phyloP scores from a whole-genome alignment of 2,329 filamentous ascomycete species.

The Ceratocystis huliohia region DNA sequence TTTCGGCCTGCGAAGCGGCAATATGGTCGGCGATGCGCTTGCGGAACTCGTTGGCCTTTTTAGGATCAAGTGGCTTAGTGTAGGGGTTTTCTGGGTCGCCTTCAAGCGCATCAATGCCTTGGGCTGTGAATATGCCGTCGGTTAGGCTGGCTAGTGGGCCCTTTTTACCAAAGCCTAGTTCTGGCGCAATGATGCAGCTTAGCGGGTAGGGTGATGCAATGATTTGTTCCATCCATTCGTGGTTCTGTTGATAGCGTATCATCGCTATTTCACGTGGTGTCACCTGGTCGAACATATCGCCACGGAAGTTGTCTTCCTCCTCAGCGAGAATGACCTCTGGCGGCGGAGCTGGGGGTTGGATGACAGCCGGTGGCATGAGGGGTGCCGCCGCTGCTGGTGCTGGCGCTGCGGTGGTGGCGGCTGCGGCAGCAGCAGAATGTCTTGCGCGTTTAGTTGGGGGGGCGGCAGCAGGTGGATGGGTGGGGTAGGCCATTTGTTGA shows the following conservation, averaged over 20 bases:
- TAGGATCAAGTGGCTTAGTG: constrained; percentile 52
- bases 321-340: constrained; percentile 53
- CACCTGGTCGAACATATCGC: constrained; percentile 80
- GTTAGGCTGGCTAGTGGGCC: constrained; percentile 74
- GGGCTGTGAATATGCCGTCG: constrained; percentile 66
- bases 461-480: constrained; percentile 35
- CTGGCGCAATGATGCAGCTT: constrained; percentile 71
- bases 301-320: constrained; percentile 75
- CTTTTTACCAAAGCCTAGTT: constrained; percentile 72
- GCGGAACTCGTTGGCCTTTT: constrained; percentile 73
- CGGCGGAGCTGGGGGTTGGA: constrained; percentile 27
- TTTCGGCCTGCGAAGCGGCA: constrained; percentile 61
- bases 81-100: constrained; percentile 45
- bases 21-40: constrained; percentile 63
- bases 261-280: constrained; percentile 82
- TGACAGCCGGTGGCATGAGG: constrained; percentile 20
- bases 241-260: constrained; percentile 80
- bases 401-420: constrained; percentile 26
- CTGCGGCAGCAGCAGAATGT: constrained; percentile 32
- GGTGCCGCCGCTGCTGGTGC: constrained; percentile 19
- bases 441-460: constrained; percentile 45
- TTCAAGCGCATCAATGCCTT: constrained; percentile 37
- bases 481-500: constrained; percentile 50
- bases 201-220: constrained; percentile 81
- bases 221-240: constrained; percentile 98